Evolutionary conservation across 768 basidiomycete genomes (phyloP).

Genomic region (Cubamyces sp.): DNA sequence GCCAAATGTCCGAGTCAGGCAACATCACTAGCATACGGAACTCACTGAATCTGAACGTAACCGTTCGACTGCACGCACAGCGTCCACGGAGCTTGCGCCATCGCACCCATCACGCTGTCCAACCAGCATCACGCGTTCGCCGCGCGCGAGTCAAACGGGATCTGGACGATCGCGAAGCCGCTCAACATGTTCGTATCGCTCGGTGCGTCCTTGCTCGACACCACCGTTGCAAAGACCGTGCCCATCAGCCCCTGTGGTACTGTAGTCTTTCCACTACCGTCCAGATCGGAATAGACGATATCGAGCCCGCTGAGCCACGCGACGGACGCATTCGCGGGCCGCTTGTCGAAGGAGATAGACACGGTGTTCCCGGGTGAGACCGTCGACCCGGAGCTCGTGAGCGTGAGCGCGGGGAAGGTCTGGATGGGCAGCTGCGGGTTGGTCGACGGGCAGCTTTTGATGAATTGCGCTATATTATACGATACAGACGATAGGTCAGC

Average conservation of each 20-base stretch:
- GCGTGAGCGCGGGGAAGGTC: constrained; percentile 49
- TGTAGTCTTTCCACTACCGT: constrained; percentile 34
- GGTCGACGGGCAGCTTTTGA: constrained; percentile 49
- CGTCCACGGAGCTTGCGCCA: too few relatives aligned
- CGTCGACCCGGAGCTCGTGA: constrained; percentile 30
- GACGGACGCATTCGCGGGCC: constrained; percentile 39
- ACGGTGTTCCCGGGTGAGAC: constrained; percentile 38
- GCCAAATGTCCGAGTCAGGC: too few relatives aligned
- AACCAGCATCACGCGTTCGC: not conserved
- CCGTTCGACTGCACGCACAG: too few relatives aligned
- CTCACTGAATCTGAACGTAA: too few relatives aligned
- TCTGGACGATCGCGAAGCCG: constrained; percentile 49
- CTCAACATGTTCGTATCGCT: constrained; percentile 56
- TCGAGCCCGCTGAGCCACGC: constrained; percentile 55
- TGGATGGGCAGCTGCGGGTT: constrained; percentile 54
- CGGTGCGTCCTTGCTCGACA: constrained; percentile 45
- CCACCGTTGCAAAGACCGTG: constrained; percentile 50
- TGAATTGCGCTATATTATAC: constrained; percentile 48
- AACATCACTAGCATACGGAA: too few relatives aligned
- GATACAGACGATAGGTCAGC: too few relatives aligned
- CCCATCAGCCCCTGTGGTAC: constrained; percentile 51
- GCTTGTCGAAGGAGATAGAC: constrained; percentile 25
- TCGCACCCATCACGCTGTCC: too few relatives aligned
- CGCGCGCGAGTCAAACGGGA: constrained; percentile 10
- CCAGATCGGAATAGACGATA: constrained; percentile 41